These are phyloP conservation scores for Agrostemma githago DNA, from an alignment of 148 eudicot genomes.

Conservation along the genomic window DNA sequence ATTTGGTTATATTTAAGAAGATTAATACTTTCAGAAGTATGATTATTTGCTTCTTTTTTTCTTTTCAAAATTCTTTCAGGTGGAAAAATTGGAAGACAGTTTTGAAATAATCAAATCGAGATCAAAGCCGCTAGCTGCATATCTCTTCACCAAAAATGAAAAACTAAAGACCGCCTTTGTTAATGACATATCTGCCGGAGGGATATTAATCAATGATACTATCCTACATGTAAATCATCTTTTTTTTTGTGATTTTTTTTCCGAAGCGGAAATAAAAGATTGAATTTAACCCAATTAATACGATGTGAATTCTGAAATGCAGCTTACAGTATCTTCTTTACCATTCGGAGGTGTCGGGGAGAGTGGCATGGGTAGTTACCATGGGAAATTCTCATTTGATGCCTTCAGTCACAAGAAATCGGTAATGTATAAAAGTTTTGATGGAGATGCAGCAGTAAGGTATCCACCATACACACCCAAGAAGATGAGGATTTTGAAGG, in stretches of 20 bases:
- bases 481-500: constrained; percentile 42
- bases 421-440: constrained; percentile 48
- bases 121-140: constrained; percentile 71
- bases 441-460: constrained; percentile 43
- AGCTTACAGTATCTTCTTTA: constrained; percentile 42
- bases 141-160: constrained; percentile 54
- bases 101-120: constrained; percentile 52
- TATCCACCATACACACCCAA: constrained; percentile 57
- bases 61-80: constrained; percentile 25
- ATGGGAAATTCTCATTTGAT: constrained; percentile 67
- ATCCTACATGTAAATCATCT: constrained; percentile 41
- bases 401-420: constrained; percentile 69
- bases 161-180: constrained; percentile 51
- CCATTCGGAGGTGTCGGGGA: constrained; percentile 90
- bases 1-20: background rate
- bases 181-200: constrained; percentile 48
- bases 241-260: background rate
- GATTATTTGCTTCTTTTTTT: background rate
- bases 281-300: background rate
- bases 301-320: constrained; percentile 9
- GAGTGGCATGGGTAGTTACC: constrained; percentile 74
- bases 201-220: constrained; percentile 62
- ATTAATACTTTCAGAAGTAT: too few species aligned
- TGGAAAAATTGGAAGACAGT: constrained; percentile 51
- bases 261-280: background rate